Conservation (phyloP, 192 early-diverging fungal genomes). For the Coemansia sp. region DNA sequence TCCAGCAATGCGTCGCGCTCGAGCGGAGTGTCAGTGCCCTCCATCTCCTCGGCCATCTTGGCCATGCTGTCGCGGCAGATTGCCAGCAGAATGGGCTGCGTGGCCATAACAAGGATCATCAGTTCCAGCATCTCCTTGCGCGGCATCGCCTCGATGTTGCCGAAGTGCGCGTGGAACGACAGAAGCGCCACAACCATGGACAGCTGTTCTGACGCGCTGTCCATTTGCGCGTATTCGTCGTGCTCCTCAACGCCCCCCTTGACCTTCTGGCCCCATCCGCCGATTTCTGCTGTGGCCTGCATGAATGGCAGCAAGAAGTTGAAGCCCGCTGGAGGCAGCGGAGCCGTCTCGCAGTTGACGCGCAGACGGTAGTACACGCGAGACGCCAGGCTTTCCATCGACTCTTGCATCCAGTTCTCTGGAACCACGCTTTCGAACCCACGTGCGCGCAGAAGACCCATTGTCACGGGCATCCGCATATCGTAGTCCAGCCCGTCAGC, state of each 20-base stretch:
- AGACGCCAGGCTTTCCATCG: constrained; percentile 46
- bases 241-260: constrained; percentile 35
- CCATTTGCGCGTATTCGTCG: constrained; percentile 52
- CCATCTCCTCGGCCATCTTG: constrained; percentile 60
- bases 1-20: constrained; percentile 43
- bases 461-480: constrained; percentile 31
- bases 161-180: constrained; percentile 60
- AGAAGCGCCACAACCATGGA: constrained; percentile 65
- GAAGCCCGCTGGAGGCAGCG: constrained; percentile 64
- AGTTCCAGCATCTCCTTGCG: constrained; percentile 64
- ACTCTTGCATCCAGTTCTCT: constrained; percentile 30
- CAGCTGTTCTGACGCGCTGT: constrained; percentile 62
- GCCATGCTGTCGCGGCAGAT: constrained; percentile 49
- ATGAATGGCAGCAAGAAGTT: constrained; percentile 68
- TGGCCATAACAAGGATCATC: constrained; percentile 63
- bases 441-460: constrained; percentile 39
- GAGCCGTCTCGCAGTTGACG: constrained; percentile 57
- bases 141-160: constrained; percentile 48
- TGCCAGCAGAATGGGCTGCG: constrained; percentile 51
- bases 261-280: constrained; percentile 58
- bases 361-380: constrained; percentile 70
- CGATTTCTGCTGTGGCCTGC: constrained; percentile 60
- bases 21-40: constrained; percentile 30
- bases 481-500: constrained; percentile 37
- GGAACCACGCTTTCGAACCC: constrained; percentile 30